phyloP scores from a whole-genome alignment of 163 green algal genomes.

The Coccomyxa subellipsoidea region DNA sequence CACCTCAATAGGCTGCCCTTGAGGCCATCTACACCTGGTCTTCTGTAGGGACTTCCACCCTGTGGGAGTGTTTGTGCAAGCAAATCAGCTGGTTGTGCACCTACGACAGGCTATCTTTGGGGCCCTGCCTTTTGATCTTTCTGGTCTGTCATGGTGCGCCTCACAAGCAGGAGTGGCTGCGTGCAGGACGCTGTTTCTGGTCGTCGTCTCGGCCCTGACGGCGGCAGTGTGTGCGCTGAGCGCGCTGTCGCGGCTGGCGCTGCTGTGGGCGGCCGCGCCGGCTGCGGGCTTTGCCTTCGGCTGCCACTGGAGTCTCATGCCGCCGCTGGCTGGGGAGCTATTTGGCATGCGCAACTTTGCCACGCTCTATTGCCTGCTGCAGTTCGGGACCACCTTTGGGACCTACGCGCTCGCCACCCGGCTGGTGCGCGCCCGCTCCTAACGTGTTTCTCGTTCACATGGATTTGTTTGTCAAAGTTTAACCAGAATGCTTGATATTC shows the following conservation, averaged over 20 bases:
- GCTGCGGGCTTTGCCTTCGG: slow-evolving; percentile 62
- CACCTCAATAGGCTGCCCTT: too few species aligned
- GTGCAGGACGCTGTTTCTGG: slow-evolving; percentile 47
- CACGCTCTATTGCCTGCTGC: slow-evolving; percentile 59
- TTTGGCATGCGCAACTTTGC: slow-evolving; percentile 77
- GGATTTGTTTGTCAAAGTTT: neutral
- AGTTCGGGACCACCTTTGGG: slow-evolving; percentile 21
- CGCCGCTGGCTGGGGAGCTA: slow-evolving; percentile 64
- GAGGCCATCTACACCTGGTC: too few species aligned
- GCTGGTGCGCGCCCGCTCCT: slow-evolving; percentile 28
- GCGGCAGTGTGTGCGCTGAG: slow-evolving; percentile 23
- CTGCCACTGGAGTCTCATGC: slow-evolving; percentile 59
- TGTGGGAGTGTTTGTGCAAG: too few species aligned
- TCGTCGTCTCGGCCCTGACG: slow-evolving; percentile 23
- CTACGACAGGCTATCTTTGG: too few species aligned
- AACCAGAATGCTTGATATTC: neutral
- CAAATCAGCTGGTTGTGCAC: too few species aligned
- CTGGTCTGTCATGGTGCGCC: too few species aligned
- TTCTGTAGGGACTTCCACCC: too few species aligned
- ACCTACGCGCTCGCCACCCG: slow-evolving; percentile 46
- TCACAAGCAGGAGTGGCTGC: too few species aligned
- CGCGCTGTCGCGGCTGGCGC: slow-evolving; percentile 7
- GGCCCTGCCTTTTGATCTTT: too few species aligned
- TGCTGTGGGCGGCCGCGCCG: slow-evolving; percentile 25
- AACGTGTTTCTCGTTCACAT: neutral